Percentiles rank a stretch among this genome's conserved stretches.
Conservation (phyloP, 305 asterid genomes). For the Rubia peregrina region DNA sequence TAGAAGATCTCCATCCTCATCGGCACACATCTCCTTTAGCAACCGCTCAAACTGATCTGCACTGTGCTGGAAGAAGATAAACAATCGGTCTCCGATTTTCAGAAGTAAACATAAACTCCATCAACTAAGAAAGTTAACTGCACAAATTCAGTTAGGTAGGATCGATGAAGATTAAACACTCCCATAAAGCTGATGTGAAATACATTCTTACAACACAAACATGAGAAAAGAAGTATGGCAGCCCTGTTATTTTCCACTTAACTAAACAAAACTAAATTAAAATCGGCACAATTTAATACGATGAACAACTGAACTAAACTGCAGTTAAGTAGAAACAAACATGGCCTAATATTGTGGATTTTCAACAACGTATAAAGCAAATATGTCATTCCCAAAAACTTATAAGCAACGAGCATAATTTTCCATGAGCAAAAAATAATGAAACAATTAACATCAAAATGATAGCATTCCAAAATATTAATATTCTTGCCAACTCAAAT, state of each 20-base stretch:
- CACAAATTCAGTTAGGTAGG: not conserved
- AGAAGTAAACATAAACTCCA: conserved; percentile 10
- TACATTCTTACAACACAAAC: not conserved
- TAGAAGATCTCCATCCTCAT: conserved; percentile 96
- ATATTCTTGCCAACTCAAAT: not conserved
- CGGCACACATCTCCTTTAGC: conserved; percentile 94
- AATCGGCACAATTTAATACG: too few relatives aligned
- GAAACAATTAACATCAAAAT: not conserved
- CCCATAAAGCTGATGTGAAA: not conserved
- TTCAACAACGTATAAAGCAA: not conserved
- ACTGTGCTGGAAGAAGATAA: conserved; percentile 83
- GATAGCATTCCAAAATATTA: not conserved
- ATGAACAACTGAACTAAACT: not conserved
- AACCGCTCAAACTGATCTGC: conserved; percentile 98
- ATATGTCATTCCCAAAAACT: not conserved
- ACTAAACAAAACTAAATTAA: not conserved
- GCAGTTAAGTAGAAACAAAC: not conserved
- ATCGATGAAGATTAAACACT: not conserved
- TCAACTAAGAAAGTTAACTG: not conserved
- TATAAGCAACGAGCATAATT: not conserved
- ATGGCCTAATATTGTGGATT: not conserved
- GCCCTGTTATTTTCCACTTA: not conserved
- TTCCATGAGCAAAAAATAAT: not conserved
- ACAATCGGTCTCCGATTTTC: conserved; percentile 23
- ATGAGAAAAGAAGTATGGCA: not conserved